These are phyloP conservation scores for Pseudonitzschia multistriata DNA, from an alignment of 108 stramenopile genomes.

Conservation along the genomic window DNA sequence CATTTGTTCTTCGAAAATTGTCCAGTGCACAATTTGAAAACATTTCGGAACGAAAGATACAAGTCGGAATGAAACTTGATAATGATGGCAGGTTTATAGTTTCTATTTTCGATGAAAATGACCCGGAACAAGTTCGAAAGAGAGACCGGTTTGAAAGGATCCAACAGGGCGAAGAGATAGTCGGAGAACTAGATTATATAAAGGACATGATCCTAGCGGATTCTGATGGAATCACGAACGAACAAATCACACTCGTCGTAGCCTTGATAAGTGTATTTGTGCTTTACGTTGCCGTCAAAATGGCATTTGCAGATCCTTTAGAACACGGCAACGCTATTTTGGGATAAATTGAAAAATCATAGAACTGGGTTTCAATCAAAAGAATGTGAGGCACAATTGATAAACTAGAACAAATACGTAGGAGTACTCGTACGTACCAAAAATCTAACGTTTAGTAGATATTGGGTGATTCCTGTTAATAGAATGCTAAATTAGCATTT, in stretches of 20 bases:
- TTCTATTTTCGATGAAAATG: constrained; percentile 70
- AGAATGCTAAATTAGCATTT: too few species aligned
- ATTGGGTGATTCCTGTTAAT: too few species aligned
- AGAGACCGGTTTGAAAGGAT: constrained; percentile 40
- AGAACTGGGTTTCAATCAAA: not conserved
- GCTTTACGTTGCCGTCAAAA: constrained; percentile 40
- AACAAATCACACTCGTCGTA: constrained; percentile 32
- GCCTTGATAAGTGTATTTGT: constrained; percentile 23
- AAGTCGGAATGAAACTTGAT: constrained; percentile 71
- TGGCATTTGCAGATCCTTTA: constrained; percentile 26
- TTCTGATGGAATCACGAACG: constrained; percentile 18
- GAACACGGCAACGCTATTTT: constrained; percentile 5
- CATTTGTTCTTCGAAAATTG: constrained; percentile 67
- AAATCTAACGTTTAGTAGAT: too few species aligned
- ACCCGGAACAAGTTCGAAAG: constrained; percentile 74
- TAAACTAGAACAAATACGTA: not conserved
- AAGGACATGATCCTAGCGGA: constrained; percentile 20
- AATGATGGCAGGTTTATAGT: constrained; percentile 65
- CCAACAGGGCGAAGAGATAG: constrained; percentile 16
- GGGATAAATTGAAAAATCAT: not conserved
- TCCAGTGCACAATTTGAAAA: constrained; percentile 21
- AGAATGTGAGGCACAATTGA: too few species aligned
- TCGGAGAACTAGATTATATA: constrained; percentile 14
- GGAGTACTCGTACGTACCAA: too few species aligned
- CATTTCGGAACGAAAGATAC: constrained; percentile 40